Base-by-base conservation (phyloP, 2,329 filamentous ascomycete genomes). In the Venturia asperata region DNA sequence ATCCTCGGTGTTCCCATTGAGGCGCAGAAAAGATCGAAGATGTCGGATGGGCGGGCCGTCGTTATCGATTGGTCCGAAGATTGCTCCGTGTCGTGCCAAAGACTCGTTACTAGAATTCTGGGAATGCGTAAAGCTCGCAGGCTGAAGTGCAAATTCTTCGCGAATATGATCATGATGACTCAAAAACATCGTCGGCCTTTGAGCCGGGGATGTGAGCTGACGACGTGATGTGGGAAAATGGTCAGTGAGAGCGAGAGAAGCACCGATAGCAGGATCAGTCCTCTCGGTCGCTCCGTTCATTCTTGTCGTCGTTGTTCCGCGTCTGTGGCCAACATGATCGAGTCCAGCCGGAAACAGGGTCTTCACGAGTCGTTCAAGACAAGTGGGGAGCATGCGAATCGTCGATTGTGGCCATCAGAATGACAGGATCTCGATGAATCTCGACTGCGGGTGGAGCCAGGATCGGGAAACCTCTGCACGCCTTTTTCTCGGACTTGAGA, bases 371-470 rank as follows among this genome's bases (percentile, higher is more conserved):
- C 49, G 49, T 13, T 56, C 30, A 24, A 37, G 15, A 34, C 24
- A 56, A 56, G 49, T 34, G 49, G 49, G 27, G 11, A 56, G 49
- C 17, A 37, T 55, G 30, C 24, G 30, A 56, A 56, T 56, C 49
- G 49, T 37, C 49, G 24, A 56, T 49, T 34, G 49, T 10, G 4
- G 24, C 4, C n/a, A 34, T 37, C 30, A 37, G 15, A 56, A 2
- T 34, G 10, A 17, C 27, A 34, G 30, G 6, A 34, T 34, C 30
- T 34, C 30, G 30, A 34, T 34, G 30, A 34, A 34, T 3, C 30
- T 34, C 30, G 30, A 34, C 30, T 34, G 30, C 30, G 24, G 30
- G 49, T 30, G 49, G 49, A n/a, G 34, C 17, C 34, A 34, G 30
- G 24, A 19, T 15, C 34, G 30, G 24, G 27, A 56, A 56, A 41